Conservation (phyloP, 768 basidiomycete genomes). For the Russula lepida region DNA sequence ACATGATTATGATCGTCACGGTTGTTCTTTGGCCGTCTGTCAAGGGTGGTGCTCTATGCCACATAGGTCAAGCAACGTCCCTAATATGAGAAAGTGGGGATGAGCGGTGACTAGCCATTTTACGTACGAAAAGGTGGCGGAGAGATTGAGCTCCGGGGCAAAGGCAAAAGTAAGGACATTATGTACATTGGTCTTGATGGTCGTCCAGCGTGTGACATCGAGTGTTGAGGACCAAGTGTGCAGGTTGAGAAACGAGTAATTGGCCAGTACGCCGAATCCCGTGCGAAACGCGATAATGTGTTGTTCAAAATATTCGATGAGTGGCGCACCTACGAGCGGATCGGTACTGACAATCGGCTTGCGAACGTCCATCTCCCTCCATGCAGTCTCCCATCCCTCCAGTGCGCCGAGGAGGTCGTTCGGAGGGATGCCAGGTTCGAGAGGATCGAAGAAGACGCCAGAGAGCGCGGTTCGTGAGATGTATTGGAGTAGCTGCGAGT, state of each 20-base stretch:
- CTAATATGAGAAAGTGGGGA: not conserved
- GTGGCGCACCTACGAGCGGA: not conserved
- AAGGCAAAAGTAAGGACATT: slow-evolving; percentile 11
- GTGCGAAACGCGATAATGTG: slow-evolving; percentile 6
- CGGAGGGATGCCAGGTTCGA: slow-evolving; percentile 2
- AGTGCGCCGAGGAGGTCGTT: not conserved
- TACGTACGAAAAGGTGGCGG: slow-evolving; percentile 11
- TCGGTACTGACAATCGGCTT: not conserved
- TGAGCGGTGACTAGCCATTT: not conserved
- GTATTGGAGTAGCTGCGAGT: slow-evolving; percentile 1
- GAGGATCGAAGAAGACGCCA: slow-evolving; percentile 11
- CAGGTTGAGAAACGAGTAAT: slow-evolving; percentile 11
- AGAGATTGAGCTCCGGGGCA: slow-evolving; percentile 10
- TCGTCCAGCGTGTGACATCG: slow-evolving; percentile 1
- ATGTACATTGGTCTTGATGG: not conserved
- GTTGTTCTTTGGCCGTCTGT: not conserved
- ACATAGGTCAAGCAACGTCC: not conserved
- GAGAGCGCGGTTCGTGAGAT: slow-evolving; percentile 4
- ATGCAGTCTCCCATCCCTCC: not conserved
- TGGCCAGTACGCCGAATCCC: not conserved
- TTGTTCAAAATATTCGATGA: slow-evolving; percentile 1
- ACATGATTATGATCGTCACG: not conserved
- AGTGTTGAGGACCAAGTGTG: not conserved
- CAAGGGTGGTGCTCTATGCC: not conserved
- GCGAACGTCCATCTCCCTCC: not conserved